Conservation (phyloP, 345 rosid species). For the Lumnitzera racemosa region DNA sequence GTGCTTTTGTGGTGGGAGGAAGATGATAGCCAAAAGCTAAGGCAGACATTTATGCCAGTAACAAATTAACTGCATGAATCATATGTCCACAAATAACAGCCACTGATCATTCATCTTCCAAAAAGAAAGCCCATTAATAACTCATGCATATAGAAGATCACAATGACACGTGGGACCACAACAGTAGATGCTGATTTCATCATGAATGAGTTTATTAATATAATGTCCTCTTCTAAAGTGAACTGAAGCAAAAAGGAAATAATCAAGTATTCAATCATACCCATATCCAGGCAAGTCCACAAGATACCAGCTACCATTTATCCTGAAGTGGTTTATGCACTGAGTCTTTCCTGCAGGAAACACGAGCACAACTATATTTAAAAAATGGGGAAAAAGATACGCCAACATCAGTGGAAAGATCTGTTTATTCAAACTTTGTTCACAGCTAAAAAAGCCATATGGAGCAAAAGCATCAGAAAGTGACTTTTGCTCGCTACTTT, state of each 20-base stretch:
- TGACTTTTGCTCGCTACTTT: neutral
- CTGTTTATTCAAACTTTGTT: neutral
- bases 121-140: too few relatives aligned
- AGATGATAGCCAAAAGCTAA: too few relatives aligned
- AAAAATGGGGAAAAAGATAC: neutral
- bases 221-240: too few relatives aligned
- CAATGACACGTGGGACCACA: too few relatives aligned
- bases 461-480: neutral
- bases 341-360: slow-evolving; percentile 77
- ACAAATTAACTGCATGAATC: too few relatives aligned
- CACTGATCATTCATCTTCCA: too few relatives aligned
- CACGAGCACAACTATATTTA: neutral
- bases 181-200: too few relatives aligned
- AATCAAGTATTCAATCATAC: slow-evolving; percentile 33
- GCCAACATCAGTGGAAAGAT: neutral
- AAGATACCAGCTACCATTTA: slow-evolving; percentile 84
- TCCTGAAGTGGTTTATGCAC: slow-evolving; percentile 92
- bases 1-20: too few relatives aligned
- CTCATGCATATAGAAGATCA: too few relatives aligned
- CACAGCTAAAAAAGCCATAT: neutral
- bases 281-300: slow-evolving; percentile 99
- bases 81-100: too few relatives aligned
- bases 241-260: neutral
- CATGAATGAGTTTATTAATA: too few relatives aligned
- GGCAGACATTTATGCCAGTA: too few relatives aligned